These are phyloP conservation scores for Shiraia sp. DNA, from an alignment of 2,329 filamentous ascomycete genomes.

Conservation along the genomic window DNA sequence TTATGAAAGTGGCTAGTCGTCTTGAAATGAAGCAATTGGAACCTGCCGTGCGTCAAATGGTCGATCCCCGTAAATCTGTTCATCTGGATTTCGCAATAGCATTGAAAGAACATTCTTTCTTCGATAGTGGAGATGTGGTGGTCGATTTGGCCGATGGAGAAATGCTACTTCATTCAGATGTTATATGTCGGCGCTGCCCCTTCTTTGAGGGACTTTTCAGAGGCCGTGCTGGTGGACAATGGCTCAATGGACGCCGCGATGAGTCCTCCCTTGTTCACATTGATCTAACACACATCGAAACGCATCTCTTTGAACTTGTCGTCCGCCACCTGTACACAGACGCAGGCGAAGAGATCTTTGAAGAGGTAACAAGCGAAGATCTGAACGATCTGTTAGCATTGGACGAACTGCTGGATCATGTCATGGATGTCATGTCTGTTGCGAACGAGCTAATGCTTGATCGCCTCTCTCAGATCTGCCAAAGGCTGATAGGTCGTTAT, in stretches of 20 bases:
- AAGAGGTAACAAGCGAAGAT: constrained; percentile 70
- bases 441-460: constrained; percentile 97
- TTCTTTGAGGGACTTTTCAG: constrained; percentile 92
- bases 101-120: constrained; percentile 69
- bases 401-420: constrained; percentile 84
- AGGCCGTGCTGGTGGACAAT: constrained; percentile 82
- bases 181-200: constrained; percentile 82
- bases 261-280: constrained; percentile 63
- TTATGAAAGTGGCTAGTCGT: constrained; percentile 81
- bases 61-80: constrained; percentile 65
- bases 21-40: constrained; percentile 75
- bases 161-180: constrained; percentile 72
- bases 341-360: constrained; percentile 77
- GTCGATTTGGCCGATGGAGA: constrained; percentile 76
- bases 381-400: constrained; percentile 52
- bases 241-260: constrained; percentile 74
- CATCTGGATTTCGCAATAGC: constrained; percentile 72
- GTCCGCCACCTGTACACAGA: constrained; percentile 84
- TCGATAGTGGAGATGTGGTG: constrained; percentile 77
- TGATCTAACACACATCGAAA: constrained; percentile 80
- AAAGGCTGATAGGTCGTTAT: constrained; percentile 79
- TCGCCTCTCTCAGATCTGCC: constrained; percentile 85
- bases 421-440: constrained; percentile 86
- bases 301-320: constrained; percentile 75
- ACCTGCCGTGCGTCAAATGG: constrained; percentile 75